Evolutionary conservation across 108 stramenopile genomes (phyloP), one percentile per base, ranked within the genome.

Genomic region (Cyclostephanos tholiformis): DNA sequence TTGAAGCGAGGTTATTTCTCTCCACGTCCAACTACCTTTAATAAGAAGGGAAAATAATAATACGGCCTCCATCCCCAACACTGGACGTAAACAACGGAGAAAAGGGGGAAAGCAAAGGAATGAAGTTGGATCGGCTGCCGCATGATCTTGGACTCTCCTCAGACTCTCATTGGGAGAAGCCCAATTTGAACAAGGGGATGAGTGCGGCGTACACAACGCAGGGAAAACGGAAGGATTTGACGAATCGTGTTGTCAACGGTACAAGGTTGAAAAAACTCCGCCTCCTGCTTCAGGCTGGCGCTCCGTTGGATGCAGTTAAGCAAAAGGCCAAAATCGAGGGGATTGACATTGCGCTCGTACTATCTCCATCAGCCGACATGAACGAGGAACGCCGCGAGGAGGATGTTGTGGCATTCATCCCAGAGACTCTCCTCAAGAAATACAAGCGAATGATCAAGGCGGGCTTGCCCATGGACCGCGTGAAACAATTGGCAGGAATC

Each of bases 381-480:
- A 27, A 38, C 32, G 63, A 22, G n/a, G 53, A 19, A 23, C 52
- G 72, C 4, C 49, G 20, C 22, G 38, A 49, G 17, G 65, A 30
- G 3, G 51, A 70, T 23, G 59, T 22, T 0, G 35, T 14, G 19
- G 30, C 23, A 27, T 26, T 22, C 19, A 76, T 78, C 36, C 74
- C 83, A 17, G 69, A 65, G 32, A 74, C 77, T 48, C 58, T 87
- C 26, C 23, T 85, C n/a, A 83, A 85, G 41, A 87, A 87, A 74
- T 87, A 87, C 79, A 83, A 67, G 32, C 43, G 75, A 29, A 84
- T 84, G 83, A 35, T 70, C 41, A 84, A 80, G 74, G 66, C 35
- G 22, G 79, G 79, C 22, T 29, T 84, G 16, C 65, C 79, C 12
- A 66, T 80, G 63, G 69, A 72, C 71, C 65, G 64, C 16, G 69